Evolutionary conservation across 2,329 filamentous ascomycete species (phyloP).

Genomic region (Ophiocordyceps robertsii): DNA sequence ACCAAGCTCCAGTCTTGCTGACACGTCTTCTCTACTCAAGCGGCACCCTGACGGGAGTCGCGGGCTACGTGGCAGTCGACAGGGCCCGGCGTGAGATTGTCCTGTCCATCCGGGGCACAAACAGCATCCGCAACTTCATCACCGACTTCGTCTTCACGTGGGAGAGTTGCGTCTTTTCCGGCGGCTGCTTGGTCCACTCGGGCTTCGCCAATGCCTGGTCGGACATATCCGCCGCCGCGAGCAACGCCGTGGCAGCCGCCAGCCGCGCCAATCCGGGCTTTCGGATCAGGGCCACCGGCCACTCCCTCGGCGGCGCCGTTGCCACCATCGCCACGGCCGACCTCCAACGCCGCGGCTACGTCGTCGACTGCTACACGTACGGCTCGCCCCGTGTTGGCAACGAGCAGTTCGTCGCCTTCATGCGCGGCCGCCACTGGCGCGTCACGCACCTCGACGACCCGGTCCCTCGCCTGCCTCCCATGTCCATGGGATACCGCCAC

Average conservation of each 20-base stretch:
- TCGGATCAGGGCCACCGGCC: conserved; percentile 46
- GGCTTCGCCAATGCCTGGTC: conserved; percentile 49
- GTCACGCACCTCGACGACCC: conserved; percentile 56
- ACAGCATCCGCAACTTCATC: conserved; percentile 47
- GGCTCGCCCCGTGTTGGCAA: conserved; percentile 56
- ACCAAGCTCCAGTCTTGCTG: too few species aligned
- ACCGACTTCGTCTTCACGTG: conserved; percentile 30
- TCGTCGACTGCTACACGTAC: conserved; percentile 48
- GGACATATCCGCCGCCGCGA: conserved; percentile 31
- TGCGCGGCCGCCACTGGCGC: conserved; percentile 42
- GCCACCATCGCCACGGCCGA: conserved; percentile 45
- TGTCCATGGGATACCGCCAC: conserved; percentile 48
- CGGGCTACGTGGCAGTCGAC: conserved; percentile 40
- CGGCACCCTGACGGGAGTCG: conserved; percentile 27
- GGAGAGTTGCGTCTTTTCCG: conserved; percentile 13
- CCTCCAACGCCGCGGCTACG: conserved; percentile 33
- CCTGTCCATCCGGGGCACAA: conserved; percentile 45
- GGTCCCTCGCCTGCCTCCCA: conserved; percentile 52
- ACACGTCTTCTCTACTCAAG: conserved; percentile 14
- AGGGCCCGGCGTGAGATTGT: conserved; percentile 37
- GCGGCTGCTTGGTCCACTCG: conserved; percentile 36
- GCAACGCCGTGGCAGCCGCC: conserved; percentile 30
- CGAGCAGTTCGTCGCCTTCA: conserved; percentile 34
- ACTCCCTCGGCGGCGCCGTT: conserved; percentile 55
- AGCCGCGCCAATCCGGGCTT: conserved; percentile 33